A percentile compares a stretch with the other conserved stretches of the same genome.
phyloP scores from a whole-genome alignment of 2,329 filamentous ascomycete species.

The Botrytis squamosa region DNA sequence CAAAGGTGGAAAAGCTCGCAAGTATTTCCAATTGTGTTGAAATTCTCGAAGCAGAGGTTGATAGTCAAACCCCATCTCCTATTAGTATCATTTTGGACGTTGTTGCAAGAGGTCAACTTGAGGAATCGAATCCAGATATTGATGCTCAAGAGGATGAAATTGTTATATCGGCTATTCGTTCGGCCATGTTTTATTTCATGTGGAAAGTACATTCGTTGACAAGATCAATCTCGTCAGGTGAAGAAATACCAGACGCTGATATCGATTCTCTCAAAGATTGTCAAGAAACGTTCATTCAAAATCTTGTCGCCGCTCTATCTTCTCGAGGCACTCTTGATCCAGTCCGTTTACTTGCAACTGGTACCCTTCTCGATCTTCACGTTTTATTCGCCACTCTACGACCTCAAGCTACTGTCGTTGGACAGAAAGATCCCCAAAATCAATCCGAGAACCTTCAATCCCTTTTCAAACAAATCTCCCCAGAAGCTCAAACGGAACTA shows the following conservation, averaged over 20 bases:
- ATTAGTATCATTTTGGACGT: conserved; percentile 72
- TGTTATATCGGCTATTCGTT: conserved; percentile 71
- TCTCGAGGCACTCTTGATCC: conserved; percentile 71
- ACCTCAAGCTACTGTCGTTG: conserved; percentile 43
- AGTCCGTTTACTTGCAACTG: conserved; percentile 71
- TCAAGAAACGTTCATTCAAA: conserved; percentile 57
- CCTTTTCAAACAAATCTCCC: conserved; percentile 67
- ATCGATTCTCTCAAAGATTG: conserved; percentile 59
- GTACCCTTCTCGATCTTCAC: conserved; percentile 78
- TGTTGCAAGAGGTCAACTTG: conserved; percentile 69
- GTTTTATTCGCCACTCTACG: conserved; percentile 74
- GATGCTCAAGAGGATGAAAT: conserved; percentile 79
- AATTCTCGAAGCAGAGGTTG: conserved; percentile 63
- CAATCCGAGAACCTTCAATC: conserved; percentile 55
- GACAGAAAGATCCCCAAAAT: conserved; percentile 43
- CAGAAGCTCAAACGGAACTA: conserved; percentile 62
- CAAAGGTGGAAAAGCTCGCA: conserved; percentile 78
- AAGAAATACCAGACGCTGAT: conserved; percentile 56
- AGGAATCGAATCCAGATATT: conserved; percentile 63
- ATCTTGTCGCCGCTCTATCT: conserved; percentile 67
- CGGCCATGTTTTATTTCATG: conserved; percentile 86
- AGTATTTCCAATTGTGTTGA: conserved; percentile 76
- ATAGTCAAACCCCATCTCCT: conserved; percentile 47
- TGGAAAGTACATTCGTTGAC: conserved; percentile 74
- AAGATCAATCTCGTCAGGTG: conserved; percentile 51